These are phyloP conservation scores for Babesia divergens DNA, from an alignment of 169 alveolate genomes.

Conservation along the genomic window DNA sequence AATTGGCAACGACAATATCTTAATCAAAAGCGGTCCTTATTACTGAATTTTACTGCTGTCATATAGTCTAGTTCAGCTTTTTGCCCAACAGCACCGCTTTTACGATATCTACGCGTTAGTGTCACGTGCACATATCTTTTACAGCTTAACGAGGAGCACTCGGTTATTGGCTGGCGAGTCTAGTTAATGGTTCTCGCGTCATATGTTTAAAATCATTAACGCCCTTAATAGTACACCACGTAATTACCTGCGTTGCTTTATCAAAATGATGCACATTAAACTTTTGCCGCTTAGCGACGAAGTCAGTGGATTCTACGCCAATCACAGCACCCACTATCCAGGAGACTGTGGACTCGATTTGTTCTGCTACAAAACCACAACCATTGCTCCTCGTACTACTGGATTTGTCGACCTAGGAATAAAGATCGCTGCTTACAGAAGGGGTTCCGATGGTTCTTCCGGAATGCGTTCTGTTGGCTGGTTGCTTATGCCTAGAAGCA, in stretches of 20 bases:
- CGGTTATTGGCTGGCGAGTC: too few relatives aligned
- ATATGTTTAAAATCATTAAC: too few relatives aligned
- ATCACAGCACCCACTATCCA: conserved; percentile 79
- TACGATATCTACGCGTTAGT: too few relatives aligned
- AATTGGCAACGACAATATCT: too few relatives aligned
- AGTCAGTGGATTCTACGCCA: conserved; percentile 66
- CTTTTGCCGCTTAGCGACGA: conserved; percentile 58
- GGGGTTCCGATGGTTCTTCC: conserved; percentile 7
- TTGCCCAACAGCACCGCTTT: too few relatives aligned
- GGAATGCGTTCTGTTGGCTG: conserved; percentile 64
- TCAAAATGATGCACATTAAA: conserved; percentile 67
- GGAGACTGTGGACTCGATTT: conserved; percentile 90
- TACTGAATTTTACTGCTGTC: too few relatives aligned
- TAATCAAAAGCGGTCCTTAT: too few relatives aligned
- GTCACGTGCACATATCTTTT: too few relatives aligned
- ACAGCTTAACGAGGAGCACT: too few relatives aligned
- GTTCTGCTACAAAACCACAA: conserved; percentile 80
- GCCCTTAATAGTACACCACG: too few relatives aligned
- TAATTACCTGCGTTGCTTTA: background rate
- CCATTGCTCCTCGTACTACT: conserved; percentile 81
- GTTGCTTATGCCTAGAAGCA: conserved; percentile 83
- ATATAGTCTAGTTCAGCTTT: too few relatives aligned
- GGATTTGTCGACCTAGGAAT: conserved; percentile 80
- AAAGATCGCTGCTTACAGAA: conserved; percentile 81
- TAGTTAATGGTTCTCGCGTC: too few relatives aligned